Base-by-base conservation (phyloP, 805 yeast species). In the Metschnikowia hibisci region DNA sequence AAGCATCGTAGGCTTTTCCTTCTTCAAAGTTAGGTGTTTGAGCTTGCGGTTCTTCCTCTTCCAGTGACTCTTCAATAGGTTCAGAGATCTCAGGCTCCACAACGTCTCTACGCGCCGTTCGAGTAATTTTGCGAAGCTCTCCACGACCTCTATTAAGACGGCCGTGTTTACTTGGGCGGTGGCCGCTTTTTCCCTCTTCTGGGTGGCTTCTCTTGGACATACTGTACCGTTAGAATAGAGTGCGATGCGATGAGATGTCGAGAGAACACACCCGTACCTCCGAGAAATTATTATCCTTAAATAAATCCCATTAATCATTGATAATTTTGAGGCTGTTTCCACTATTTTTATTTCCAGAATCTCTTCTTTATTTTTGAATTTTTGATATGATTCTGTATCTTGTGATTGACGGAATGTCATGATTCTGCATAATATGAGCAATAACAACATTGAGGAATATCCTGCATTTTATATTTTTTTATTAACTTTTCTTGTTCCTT, bases 1-100 rank as follows among this genome's bases (percentile, higher is more conserved):
- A 64, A 1, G 91, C 90, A 51, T 76, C 74, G 60, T 85, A 84
- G 0, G 84, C 85, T 54, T 70, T 67, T 3, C 74, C 71, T 26
- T 50, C 52, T 22, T 43, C 47, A 28, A 52, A 50, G 6, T 41
- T 28, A 40, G 39, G 52, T 61, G 12, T 55, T 56, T 49, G 35
- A 32, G 45, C 34, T 34, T 57, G 53, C n/a, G 42, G 51, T 20
- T 16, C 39, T 3, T 37, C 52, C 4, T 41, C 52, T 9, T 46
- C 56, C 22, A 27, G 41, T 11, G 39, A 45, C 37, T 39, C 44
- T 14, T 53, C 58, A 6, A 45, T 43, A 5, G 48, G 49, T 2
- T 36, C 45, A n/a, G 48, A 47, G n/a, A 50, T 57, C 10, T 37
- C 52, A 2, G 47, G 50, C 22, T 38, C 41, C n/a, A 22, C 27